Conservation (phyloP, 176 grass and related monocot genomes). For the Puya raimondii region DNA sequence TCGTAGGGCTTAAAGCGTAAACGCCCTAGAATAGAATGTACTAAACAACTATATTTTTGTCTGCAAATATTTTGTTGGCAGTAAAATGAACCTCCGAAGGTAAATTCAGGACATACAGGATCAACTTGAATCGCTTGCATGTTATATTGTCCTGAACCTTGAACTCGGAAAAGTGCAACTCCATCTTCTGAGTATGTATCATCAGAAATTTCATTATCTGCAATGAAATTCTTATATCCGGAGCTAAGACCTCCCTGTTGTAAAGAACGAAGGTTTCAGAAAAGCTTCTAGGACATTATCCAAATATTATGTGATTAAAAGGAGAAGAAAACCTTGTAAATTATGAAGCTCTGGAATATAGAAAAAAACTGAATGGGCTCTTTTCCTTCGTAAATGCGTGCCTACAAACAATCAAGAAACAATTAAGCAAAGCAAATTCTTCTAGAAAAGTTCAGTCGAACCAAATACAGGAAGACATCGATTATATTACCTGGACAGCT, state of each 20-base stretch:
- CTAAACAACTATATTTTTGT: background rate
- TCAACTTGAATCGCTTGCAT: slow-evolving; percentile 99
- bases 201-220: slow-evolving; percentile 45
- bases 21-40: background rate
- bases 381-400: slow-evolving; percentile 83
- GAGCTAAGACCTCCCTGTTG: slow-evolving; percentile 77
- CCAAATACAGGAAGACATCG: slow-evolving; percentile 13
- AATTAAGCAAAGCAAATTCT: slow-evolving; percentile 27
- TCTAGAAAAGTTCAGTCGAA: slow-evolving; percentile 7
- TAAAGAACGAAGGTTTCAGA: background rate
- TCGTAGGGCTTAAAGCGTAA: too few species aligned
- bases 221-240: slow-evolving; percentile 73
- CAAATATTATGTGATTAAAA: slow-evolving; percentile 1
- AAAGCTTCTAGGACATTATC: background rate
- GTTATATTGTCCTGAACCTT: slow-evolving; percentile 85
- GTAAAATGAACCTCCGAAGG: background rate
- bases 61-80: slow-evolving; percentile 8
- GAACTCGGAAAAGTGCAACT: slow-evolving; percentile 70
- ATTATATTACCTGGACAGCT: slow-evolving; percentile 54
- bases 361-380: slow-evolving; percentile 89
- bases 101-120: slow-evolving; percentile 36
- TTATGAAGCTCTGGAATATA: slow-evolving; percentile 87
- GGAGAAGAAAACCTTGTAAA: slow-evolving; percentile 57
- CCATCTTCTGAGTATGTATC: slow-evolving; percentile 78
- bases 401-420: slow-evolving; percentile 26